Evolutionary conservation across 1,284 basidiomycete genomes (phyloP).

Genomic region (Tylopilus sp.): DNA sequence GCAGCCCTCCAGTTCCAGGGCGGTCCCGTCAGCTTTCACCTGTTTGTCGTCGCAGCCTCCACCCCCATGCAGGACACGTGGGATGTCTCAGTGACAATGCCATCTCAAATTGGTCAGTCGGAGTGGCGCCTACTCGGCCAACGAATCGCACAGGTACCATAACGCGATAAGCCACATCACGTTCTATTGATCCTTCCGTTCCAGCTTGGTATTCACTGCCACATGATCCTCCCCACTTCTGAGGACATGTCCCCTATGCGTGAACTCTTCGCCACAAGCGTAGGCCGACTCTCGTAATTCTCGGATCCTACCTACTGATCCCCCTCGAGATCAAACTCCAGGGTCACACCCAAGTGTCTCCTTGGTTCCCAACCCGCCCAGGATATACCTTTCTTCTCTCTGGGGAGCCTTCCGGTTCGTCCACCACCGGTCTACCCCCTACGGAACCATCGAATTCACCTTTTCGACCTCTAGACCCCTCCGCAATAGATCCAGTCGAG

Average conservation of each 20-base stretch:
- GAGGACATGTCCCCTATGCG: constrained; percentile 53
- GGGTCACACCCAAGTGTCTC: constrained; percentile 41
- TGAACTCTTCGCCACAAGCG: constrained; percentile 61
- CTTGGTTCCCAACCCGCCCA: constrained; percentile 50
- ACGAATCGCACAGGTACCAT: constrained; percentile 56
- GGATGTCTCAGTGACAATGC: constrained; percentile 30
- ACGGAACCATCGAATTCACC: background rate
- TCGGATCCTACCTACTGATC: constrained; percentile 21
- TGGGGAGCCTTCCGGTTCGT: constrained; percentile 32
- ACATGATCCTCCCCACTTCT: constrained; percentile 59
- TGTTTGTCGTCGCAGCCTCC: constrained; percentile 63
- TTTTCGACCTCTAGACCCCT: constrained; percentile 12
- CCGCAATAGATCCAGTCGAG: constrained; percentile 16
- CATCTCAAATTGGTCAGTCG: constrained; percentile 38
- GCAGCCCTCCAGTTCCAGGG: constrained; percentile 43
- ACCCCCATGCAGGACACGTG: constrained; percentile 50
- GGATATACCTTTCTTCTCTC: constrained; percentile 48
- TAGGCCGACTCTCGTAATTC: constrained; percentile 43
- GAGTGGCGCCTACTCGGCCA: constrained; percentile 54
- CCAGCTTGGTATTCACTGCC: constrained; percentile 63
- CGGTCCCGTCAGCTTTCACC: constrained; percentile 54
- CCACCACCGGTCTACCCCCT: background rate
- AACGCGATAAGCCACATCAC: constrained; percentile 16
- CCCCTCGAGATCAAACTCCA: constrained; percentile 52
- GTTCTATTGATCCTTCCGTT: constrained; percentile 27